A percentile compares a stretch with the other conserved stretches of the same genome.
Conservation (phyloP, 1,284 basidiomycete genomes). For the Sporisorium scitamineum region DNA sequence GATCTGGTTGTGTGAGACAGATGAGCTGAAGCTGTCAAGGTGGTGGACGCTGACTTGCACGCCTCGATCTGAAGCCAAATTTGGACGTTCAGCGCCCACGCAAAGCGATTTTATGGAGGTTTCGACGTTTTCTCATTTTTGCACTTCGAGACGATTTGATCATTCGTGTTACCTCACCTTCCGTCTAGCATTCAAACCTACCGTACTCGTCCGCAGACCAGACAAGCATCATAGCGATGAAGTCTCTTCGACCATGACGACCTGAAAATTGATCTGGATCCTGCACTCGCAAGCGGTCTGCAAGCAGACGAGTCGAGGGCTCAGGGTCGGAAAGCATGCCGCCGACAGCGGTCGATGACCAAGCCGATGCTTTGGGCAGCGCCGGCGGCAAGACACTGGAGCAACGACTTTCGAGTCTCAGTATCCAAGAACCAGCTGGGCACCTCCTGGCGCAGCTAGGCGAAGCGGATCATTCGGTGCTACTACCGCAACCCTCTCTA, state of each 20-base stretch:
- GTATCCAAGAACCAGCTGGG: conserved; percentile 33
- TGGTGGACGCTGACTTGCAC: background rate
- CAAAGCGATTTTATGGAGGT: conserved; percentile 15
- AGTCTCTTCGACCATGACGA: conserved; percentile 18
- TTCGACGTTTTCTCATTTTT: background rate
- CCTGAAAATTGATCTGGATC: conserved; percentile 1
- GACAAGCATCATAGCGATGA: background rate
- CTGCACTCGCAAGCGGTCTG: conserved; percentile 34
- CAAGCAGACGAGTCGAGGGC: conserved; percentile 28
- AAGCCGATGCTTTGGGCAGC: background rate
- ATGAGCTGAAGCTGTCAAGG: background rate
- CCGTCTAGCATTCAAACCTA: background rate
- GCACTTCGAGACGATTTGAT: background rate
- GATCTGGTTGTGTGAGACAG: conserved; percentile 5
- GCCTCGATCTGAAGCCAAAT: background rate
- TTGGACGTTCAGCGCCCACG: too few relatives aligned
- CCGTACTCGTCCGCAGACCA: background rate
- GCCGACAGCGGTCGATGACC: conserved; percentile 6
- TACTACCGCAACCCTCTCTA: conserved; percentile 46
- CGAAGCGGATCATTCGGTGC: conserved; percentile 13
- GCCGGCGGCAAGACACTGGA: conserved; percentile 9
- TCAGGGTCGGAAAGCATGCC: conserved; percentile 34
- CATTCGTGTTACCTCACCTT: background rate
- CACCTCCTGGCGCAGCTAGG: conserved; percentile 24
- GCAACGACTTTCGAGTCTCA: conserved; percentile 13